Evolutionary conservation across 2,329 filamentous ascomycete species (phyloP).

Genomic region (Cytospora schulzeri): DNA sequence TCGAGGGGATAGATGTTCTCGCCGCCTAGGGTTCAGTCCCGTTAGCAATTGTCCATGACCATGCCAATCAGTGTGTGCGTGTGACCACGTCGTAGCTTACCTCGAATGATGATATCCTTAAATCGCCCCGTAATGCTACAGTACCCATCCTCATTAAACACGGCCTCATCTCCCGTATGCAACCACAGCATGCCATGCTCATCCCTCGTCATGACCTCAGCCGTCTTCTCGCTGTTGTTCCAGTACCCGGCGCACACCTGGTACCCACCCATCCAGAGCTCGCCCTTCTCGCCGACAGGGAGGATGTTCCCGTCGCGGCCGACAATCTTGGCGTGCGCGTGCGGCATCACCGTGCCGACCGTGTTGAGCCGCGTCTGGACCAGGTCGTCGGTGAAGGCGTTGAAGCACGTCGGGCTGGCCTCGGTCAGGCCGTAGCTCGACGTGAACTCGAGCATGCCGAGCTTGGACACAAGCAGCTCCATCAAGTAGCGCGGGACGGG

Average conservation of each 20-base stretch:
- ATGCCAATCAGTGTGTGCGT: neutral
- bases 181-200: constrained; percentile 60
- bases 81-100: constrained; percentile 38
- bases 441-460: constrained; percentile 76
- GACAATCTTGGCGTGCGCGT: constrained; percentile 76
- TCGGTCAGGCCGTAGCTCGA: constrained; percentile 75
- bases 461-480: constrained; percentile 68
- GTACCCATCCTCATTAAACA: constrained; percentile 69
- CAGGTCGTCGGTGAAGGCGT: constrained; percentile 73
- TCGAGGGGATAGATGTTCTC: constrained; percentile 76
- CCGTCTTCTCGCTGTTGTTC: constrained; percentile 75
- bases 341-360: constrained; percentile 76
- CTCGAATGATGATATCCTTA: constrained; percentile 79
- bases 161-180: constrained; percentile 70
- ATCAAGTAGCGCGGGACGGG: constrained; percentile 76
- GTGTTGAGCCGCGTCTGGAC: constrained; percentile 68
- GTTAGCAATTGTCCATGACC: neutral
- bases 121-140: constrained; percentile 74
- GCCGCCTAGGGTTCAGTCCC: constrained; percentile 51
- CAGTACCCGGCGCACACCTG: constrained; percentile 69
- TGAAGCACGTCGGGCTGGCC: constrained; percentile 79
- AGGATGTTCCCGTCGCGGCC: constrained; percentile 67
- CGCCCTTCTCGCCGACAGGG: constrained; percentile 68
- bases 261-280: constrained; percentile 78
- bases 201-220: constrained; percentile 58